phyloP scores from a whole-genome alignment of 371 early-diverging fungal genomes.

The Choanephora cucurbitarum region DNA sequence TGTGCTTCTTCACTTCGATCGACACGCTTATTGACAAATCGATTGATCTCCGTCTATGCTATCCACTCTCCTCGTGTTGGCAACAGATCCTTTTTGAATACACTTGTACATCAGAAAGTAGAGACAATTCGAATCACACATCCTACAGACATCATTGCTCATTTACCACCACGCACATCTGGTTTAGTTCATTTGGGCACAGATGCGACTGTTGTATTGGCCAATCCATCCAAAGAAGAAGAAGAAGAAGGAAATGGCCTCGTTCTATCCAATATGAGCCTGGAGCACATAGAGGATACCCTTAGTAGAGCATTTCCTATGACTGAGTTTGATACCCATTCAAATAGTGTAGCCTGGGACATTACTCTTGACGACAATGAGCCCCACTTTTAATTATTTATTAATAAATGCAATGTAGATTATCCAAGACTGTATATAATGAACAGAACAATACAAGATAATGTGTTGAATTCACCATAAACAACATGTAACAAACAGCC shows the following conservation, averaged over 20 bases:
- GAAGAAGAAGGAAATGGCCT: conserved; percentile 11
- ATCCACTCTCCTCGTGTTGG: conserved; percentile 41
- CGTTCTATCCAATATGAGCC: conserved; percentile 7
- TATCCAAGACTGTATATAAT: too few relatives aligned
- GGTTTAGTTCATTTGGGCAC: conserved; percentile 38
- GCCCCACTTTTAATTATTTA: conserved; percentile 4
- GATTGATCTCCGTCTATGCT: conserved; percentile 30
- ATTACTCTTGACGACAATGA: conserved; percentile 8
- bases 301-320: conserved; percentile 17
- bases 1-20: conserved; percentile 44
- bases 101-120: conserved; percentile 21
- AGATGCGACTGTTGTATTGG: conserved; percentile 25
- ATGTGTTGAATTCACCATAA: too few relatives aligned
- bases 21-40: conserved; percentile 30
- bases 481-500: too few relatives aligned
- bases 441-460: too few relatives aligned
- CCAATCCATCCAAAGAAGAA: too few relatives aligned
- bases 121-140: conserved; percentile 39
- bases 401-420: too few relatives aligned
- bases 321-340: conserved; percentile 8
- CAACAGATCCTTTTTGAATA: conserved; percentile 26
- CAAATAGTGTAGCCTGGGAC: conserved; percentile 15
- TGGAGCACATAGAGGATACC: conserved; percentile 16
- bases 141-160: conserved; percentile 29
- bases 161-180: conserved; percentile 40